Evolutionary conservation across 2,329 filamentous ascomycete genomes (phyloP).

Genomic region (Pseudogymnoascus sp.): DNA sequence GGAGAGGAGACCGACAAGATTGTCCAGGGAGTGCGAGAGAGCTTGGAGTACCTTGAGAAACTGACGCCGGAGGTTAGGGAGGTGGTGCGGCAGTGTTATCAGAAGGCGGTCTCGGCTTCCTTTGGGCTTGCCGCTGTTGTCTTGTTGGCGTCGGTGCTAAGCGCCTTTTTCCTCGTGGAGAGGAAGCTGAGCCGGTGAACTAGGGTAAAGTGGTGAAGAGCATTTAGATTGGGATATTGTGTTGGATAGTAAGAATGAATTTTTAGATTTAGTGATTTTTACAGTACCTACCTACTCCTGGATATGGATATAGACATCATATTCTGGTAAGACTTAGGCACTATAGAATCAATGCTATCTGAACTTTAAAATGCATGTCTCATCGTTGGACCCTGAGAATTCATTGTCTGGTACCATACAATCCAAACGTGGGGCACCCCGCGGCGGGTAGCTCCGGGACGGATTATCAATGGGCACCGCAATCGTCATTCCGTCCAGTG

Average conservation of each 20-base stretch:
- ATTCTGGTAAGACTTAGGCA: background rate
- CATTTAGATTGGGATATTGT: background rate
- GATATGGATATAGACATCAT: background rate
- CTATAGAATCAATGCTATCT: background rate
- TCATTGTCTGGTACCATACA: background rate
- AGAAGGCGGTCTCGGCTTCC: conserved; percentile 35
- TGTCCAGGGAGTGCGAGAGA: conserved; percentile 60
- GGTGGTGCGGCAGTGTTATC: conserved; percentile 61
- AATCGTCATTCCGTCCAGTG: conserved; percentile 2
- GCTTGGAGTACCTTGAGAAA: conserved; percentile 58
- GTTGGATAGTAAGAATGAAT: background rate
- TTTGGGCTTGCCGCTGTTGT: conserved; percentile 35
- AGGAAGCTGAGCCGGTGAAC: conserved; percentile 36
- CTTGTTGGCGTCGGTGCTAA: conserved; percentile 32
- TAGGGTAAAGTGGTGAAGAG: background rate
- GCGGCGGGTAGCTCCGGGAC: conserved; percentile 3
- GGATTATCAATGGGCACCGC: background rate
- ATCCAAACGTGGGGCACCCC: background rate
- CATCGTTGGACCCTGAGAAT: background rate
- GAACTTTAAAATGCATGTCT: background rate
- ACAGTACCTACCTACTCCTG: background rate
- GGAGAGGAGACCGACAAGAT: conserved; percentile 56
- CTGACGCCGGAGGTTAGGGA: conserved; percentile 52
- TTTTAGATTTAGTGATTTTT: background rate
- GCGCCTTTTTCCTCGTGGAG: conserved; percentile 48